A percentile compares a stretch with the other conserved stretches of the same genome.
Evolutionary conservation across 129 eudicot species (phyloP).

Genomic region (Oenanthe sinensis): DNA sequence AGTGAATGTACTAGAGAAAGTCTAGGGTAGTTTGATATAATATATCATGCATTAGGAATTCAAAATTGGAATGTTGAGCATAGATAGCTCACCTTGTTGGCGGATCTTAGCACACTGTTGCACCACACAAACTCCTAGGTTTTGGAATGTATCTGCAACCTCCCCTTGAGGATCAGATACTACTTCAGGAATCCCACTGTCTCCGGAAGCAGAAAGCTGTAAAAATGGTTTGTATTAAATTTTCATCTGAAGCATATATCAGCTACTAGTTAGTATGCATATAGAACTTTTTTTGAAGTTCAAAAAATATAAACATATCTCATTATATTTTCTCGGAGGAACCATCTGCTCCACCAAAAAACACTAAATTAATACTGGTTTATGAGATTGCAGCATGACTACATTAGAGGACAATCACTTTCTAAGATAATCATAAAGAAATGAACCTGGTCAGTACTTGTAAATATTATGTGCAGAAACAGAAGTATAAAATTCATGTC

Average conservation of each 20-base stretch:
- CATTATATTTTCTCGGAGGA: too few species aligned
- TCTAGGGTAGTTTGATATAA: too few species aligned
- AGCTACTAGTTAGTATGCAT: not conserved
- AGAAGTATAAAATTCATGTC: not conserved
- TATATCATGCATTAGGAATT: too few species aligned
- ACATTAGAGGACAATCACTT: not conserved
- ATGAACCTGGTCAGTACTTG: not conserved
- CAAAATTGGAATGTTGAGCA: too few species aligned
- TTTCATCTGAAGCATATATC: not conserved
- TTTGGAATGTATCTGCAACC: constrained; percentile 78
- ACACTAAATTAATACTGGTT: not conserved
- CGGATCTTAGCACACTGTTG: constrained; percentile 98
- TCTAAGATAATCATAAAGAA: not conserved
- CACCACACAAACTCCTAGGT: constrained; percentile 93
- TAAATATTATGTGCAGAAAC: not conserved
- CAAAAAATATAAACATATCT: not conserved
- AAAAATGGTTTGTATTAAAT: constrained; percentile 3
- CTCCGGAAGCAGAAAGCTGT: constrained; percentile 98
- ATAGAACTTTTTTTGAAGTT: not conserved
- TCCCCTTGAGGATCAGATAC: constrained; percentile 95
- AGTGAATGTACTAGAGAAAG: too few species aligned
- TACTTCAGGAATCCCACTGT: constrained; percentile 94
- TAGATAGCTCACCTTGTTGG: constrained; percentile 64
- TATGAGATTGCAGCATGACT: not conserved
- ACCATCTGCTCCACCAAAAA: not conserved